Base-by-base conservation (phyloP, 2,329 filamentous ascomycete species). In the Arthrobotrys musiformis region DNA sequence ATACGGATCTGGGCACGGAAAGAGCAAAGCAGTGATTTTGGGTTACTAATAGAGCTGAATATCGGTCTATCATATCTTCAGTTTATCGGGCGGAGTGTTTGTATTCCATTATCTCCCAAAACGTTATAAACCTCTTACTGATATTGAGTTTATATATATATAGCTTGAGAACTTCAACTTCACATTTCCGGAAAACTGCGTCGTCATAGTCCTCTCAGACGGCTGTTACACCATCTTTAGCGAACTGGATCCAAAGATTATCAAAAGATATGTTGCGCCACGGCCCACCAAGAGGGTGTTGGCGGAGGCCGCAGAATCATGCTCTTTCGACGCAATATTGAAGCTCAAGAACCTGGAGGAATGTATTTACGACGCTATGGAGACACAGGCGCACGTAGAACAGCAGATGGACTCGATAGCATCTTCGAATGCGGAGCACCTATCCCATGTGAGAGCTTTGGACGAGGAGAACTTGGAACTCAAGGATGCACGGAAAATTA, bases 261-360 rank as follows among this genome's bases (percentile, higher is more conserved):
- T 70, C 50, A 76, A 66, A 40, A 76, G 66, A 11, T 76, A 63
- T 63, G 70, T 44, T 33, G 48, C 42, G 22, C 86, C 87, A 2
- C 83, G 86, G 6, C 82, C 85, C 37, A 75, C 82, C 74, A 60
- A 82, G n/a, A 66, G 69, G n/a, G 19, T 63, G 42, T 42, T 70
- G 66, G 82, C 35, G 83, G 84, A 79, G 81, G 82, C 44, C 78
- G 81, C 22, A 4, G 48, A 63, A 19, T 89, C 88, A 0, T 88
- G 89, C 0, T 89, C 89, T 0, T 91, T 90, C 81, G 90, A 91
- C 80, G 86, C 88, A 5, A 82, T 91, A 44, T 88, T 91, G 85
- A 86, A 88, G 28, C 83, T 91, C 40, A 88, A 88, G 2, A 91
- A 90, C 61, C 83, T 91, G 22, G 89, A 91, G 77, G 88, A 90